Base-by-base conservation (phyloP, 2,329 filamentous ascomycete genomes). In the Coniochaeta ligniaria region DNA sequence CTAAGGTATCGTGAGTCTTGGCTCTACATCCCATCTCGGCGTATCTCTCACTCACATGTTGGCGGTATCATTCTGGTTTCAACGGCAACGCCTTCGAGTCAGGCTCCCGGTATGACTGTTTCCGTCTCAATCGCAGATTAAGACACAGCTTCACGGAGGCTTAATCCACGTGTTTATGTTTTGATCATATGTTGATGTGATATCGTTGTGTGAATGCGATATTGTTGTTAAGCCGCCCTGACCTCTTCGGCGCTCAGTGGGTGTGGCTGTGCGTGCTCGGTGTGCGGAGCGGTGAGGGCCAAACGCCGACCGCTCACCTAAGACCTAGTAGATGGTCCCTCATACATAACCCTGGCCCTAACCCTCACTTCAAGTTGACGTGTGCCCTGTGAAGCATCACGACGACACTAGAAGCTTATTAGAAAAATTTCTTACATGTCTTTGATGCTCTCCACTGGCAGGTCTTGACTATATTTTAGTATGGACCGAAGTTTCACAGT, bases 1-100 rank as follows among this genome's bases (percentile, higher is more conserved):
- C 93, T 98, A 67, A 26, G 12, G n/a, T 57, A 41, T 36, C 5
- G 31, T 57, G 6, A 57, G 54, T 6, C 26, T 22, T 57, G 22
- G n/a, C 5, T 20, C n/a, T 12, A 55, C 22, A 17, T 35, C 11
- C 8, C 6, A 57, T 57, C n/a, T 1, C 14, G 12, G 47, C 4
- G 26, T 28, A 5, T 36, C 35, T n/a, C 6, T 55, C 35, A 57
- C 54, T 38, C 54, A 57, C 54, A 57, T 57, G 31, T 36, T 57
- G 6, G 31, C 33, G 22, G 17, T 57, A 24, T 57, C 54, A 57
- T 57, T 20, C 31, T 52, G 22, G 26, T 26, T n/a, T 6, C 14
- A 12, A n/a, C 14, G 16, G 47, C 24, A 14, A n/a, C n/a, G 24
- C 20, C 24, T 22, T 52, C 14, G 22, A 17, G 2, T 31, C 24